Evolutionary conservation across 1,284 basidiomycete genomes (phyloP), one percentile per base, ranked within the genome.

Genomic region (Melampsora americana): DNA sequence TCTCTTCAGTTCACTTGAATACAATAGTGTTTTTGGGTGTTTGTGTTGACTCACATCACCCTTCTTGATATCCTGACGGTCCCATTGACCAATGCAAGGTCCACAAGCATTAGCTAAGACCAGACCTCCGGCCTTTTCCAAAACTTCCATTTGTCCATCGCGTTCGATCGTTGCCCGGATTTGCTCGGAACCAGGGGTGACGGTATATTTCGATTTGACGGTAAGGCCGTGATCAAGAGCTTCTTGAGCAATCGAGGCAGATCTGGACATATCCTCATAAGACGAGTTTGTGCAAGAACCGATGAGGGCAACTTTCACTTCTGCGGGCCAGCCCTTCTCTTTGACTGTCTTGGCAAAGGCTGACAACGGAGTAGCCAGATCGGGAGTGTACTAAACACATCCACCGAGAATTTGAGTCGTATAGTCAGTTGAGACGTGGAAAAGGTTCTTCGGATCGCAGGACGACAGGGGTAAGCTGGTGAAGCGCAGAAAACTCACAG

Each of bases 211-310:
- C 85, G 92, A 91, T 89, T 95, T 93, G 84, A 90, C 88, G 80
- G 89, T 87, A 78, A 98, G 87, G 81, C 96, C 95, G 83, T 95
- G 94, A 18, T 86, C 86, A 72, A 88, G 84, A 79, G 95, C 96
- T 86, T 99, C 90, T 80, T 88, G 88, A 80, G 92, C 94, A 82
- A 99, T 98, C 71, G 91, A 91, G 66, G 94, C 94, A 61, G 95
- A 92, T 82, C 96, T 93, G 66, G 92, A 92, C 95, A 99, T 98
- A 86, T 99, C 96, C 86, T 99, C 96, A 84, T 99, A 99, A 39
- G 96, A 99, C 68, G 95, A 99, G 89, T 99, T 99, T 84, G 96
- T 99, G 91, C 95, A 99, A 69, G 96, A 99, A 77, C 96, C 95
- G 83, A 99, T 99, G 77, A 99, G 89, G 78, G 89, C 92, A 81